Percentiles rank a stretch among this genome's conserved stretches.
These are phyloP conservation scores for Trichoderma sp. DNA, from an alignment of 2,329 filamentous ascomycete genomes.

Conservation along the genomic window DNA sequence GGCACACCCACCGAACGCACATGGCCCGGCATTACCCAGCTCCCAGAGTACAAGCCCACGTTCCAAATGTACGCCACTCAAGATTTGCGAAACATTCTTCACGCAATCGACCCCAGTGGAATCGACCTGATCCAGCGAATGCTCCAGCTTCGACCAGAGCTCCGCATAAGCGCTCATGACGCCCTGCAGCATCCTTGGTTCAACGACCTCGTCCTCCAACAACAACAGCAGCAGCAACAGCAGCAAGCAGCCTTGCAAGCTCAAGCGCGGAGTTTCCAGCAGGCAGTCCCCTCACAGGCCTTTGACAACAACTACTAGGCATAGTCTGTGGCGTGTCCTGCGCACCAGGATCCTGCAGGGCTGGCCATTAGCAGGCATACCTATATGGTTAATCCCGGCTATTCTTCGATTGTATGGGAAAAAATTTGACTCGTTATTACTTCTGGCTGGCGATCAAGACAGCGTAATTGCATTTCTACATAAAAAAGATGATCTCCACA, in stretches of 20 bases:
- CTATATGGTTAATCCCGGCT: not conserved
- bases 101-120: constrained; percentile 83
- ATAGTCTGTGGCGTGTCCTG: not conserved
- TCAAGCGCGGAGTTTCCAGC: constrained; percentile 44
- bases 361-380: not conserved
- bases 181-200: constrained; percentile 95
- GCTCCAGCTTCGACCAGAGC: constrained; percentile 89
- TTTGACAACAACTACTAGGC: constrained; percentile 40
- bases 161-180: constrained; percentile 83
- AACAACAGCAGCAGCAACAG: constrained; percentile 45
- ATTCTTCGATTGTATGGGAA: not conserved
- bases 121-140: constrained; percentile 87
- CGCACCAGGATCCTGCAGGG: not conserved
- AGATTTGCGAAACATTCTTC: constrained; percentile 81
- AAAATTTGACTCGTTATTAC: not conserved
- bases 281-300: constrained; percentile 41
- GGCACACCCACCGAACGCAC: constrained; percentile 93
- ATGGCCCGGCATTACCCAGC: constrained; percentile 93
- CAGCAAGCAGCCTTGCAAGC: constrained; percentile 40
- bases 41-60: constrained; percentile 96
- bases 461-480: not conserved
- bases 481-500: not conserved
- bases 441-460: constrained; percentile 6
- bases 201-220: constrained; percentile 65
- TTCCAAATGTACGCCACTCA: constrained; percentile 95